phyloP scores from a whole-genome alignment of 441 rosid genomes.

The Isatis lusitanica region DNA sequence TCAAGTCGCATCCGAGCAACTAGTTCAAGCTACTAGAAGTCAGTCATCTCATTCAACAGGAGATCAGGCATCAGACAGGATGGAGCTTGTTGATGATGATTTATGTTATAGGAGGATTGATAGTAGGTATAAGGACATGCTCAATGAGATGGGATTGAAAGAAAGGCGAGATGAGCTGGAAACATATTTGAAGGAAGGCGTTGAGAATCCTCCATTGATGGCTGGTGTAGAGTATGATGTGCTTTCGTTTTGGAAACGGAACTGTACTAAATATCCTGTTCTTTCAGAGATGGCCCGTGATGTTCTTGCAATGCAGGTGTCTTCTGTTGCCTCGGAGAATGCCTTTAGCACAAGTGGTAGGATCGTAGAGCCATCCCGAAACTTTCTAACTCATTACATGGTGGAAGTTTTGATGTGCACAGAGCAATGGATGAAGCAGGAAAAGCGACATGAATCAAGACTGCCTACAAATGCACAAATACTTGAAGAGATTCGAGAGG shows the following conservation, averaged over 20 bases:
- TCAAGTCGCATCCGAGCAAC: neutral
- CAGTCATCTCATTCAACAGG: too few relatives aligned
- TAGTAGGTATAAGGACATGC: neutral
- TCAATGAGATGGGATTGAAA: neutral
- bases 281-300: neutral
- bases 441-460: neutral
- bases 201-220: neutral
- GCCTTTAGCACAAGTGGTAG: neutral
- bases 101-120: neutral
- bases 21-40: neutral
- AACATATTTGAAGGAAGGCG: neutral
- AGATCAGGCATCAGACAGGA: neutral
- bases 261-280: neutral
- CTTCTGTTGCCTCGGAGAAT: neutral
- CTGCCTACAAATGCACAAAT: neutral
- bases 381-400: neutral
- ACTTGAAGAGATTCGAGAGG: neutral
- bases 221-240: neutral
- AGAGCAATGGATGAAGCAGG: neutral
- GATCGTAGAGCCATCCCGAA: neutral
- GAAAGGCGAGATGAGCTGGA: neutral
- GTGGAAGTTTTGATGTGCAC: neutral
- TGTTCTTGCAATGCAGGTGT: neutral
- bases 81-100: neutral
- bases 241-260: neutral